Evolutionary conservation across 768 basidiomycete genomes (phyloP), one percentile per base, ranked within the genome.

Genomic region (Lentinula detonsa): DNA sequence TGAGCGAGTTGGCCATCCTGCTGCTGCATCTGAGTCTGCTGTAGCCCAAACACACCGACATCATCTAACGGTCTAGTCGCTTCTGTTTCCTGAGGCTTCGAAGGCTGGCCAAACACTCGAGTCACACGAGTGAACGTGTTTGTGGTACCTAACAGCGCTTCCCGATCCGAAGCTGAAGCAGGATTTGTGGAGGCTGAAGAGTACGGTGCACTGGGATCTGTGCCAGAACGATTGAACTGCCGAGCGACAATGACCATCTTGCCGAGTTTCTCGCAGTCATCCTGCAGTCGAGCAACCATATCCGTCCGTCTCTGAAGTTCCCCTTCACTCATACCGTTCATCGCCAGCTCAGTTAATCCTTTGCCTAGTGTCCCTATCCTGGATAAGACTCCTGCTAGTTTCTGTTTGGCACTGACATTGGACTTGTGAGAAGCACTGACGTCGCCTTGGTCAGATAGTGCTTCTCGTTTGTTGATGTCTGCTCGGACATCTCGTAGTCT

Each of bases 231-330:
- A 45, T 78, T 77, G 31, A 73, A 77, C 66, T 83, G 84, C 61
- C 83, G 82, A 34, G 83, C 88, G 50, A 91, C 84, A 37, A 91
- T 89, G 45, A 93, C 87, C 80, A 96, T 91, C 78, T 85, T 85
- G 42, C 85, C 84, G 61, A 97, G 77, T 76, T 89, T 91, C 76
- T 91, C 91, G 76, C 91, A 89, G 71, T 98, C 95, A 70, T 95
- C 93, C 73, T 90, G 89, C 65, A 98, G 76, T 61, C 88, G 80
- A 59, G 87, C 90, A 55, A 95, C 86, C 87, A 97, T 87, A 68
- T 95, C 95, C 62, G 88, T 88, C 63, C 96, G 80, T 60, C 96
- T 78, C 74, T 90, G 87, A 67, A 93, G 77, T 78, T 98, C 96
- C n/a, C 96, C 96, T 71, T 93, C 86, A 65, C 85, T 88, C 81